Percentiles rank a stretch among this genome's conserved stretches.
These are phyloP conservation scores for Fusarium verrucosum DNA, from an alignment of 2,329 filamentous ascomycete genomes.

Conservation along the genomic window DNA sequence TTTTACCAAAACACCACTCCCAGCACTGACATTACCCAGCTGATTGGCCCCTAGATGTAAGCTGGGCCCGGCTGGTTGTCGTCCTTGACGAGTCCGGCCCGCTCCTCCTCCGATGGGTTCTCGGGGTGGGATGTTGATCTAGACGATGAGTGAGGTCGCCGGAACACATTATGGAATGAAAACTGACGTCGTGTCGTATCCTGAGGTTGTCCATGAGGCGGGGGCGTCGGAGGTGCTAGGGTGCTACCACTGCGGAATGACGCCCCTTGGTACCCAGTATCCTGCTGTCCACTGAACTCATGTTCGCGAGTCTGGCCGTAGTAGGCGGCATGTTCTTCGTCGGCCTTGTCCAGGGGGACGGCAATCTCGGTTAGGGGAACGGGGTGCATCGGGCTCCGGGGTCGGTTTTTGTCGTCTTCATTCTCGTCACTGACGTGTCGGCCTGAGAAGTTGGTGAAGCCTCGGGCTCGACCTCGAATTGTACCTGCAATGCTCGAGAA, in stretches of 20 bases:
- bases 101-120: constrained; percentile 80
- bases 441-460: constrained; percentile 48
- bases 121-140: constrained; percentile 36
- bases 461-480: constrained; percentile 51
- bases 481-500: constrained; percentile 67
- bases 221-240: constrained; percentile 68
- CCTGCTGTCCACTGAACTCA: constrained; percentile 55
- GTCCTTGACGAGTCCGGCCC: constrained; percentile 82
- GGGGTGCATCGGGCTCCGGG: constrained; percentile 67
- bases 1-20: constrained; percentile 5
- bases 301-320: constrained; percentile 54
- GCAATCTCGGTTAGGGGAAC: constrained; percentile 70
- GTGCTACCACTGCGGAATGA: constrained; percentile 55
- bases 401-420: constrained; percentile 54
- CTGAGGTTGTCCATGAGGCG: constrained; percentile 68
- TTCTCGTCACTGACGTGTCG: constrained; percentile 50
- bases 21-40: constrained; percentile 4
- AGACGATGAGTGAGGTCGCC: constrained; percentile 50
- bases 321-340: constrained; percentile 54
- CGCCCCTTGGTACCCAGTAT: constrained; percentile 61
- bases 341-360: constrained; percentile 58
- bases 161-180: constrained; percentile 88
- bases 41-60: constrained; percentile 31
- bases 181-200: constrained; percentile 80
- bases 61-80: constrained; percentile 23